Evolutionary conservation across 2,329 filamentous ascomycete genomes (phyloP), one percentile per base, ranked within the genome.

Genomic region (Pseudofabraea citricarpa): DNA sequence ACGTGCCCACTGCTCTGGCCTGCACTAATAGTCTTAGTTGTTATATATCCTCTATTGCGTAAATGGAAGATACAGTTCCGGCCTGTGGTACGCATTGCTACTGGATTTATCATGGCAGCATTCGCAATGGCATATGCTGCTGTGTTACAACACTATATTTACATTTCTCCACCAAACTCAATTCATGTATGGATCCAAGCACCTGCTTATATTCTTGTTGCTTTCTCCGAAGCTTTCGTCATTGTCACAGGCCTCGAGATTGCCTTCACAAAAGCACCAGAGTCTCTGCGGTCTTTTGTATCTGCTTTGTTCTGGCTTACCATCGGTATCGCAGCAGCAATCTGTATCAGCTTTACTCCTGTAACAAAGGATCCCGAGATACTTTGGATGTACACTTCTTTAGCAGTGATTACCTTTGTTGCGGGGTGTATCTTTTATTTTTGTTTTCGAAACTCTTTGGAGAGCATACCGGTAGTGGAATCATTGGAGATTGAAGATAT

Each of bases 371-470:
- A 72, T 46, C 69, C 68, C 2, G 56, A 59, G 5, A 61, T 69
- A 19, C 49, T 69, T 9, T 85, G 80, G 79, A 75, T 87, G 71
- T 85, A 83, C 54, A 68, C 69, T 19, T 77, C 75, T 16, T 62
- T 84, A 15, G 72, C 71, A 5, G 54, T 64, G 42, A 69, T 69
- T 13, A 72, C 74, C 0, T 70, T 71, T 42, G 21, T 67, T 2
- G 67, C 71, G 3, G 76, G 75, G 16, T 63, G 68, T 24, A 49
- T 74, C 12, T 43, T 43, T 12, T 46, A 27, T 40, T n/a, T 15
- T 15, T 26, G 37, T 16, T 40, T 40, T 16, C 24, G 37, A 22
- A 40, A 40, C 6, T 36, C 33, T 36, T 18, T 36, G n/a, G n/a
- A n/a, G n/a, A n/a, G n/a, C n/a, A n/a, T n/a, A n/a, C n/a, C n/a